Base-by-base conservation (phyloP, 805 yeast species). In the Starmerella powellii region DNA sequence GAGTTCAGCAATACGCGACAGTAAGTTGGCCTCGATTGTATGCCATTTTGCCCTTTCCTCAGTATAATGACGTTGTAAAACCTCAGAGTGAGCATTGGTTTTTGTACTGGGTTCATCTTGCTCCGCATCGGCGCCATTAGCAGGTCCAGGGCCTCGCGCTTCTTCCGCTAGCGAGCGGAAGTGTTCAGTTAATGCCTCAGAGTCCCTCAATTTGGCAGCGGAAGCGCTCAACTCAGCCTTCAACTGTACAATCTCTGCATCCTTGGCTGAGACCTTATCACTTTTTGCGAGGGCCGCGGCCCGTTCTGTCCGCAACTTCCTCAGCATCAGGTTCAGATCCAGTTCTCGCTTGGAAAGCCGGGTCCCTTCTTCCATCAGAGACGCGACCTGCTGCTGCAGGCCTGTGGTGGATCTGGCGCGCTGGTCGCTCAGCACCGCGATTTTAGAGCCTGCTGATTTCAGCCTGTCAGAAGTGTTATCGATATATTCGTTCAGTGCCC, bases 11-110 rank as follows among this genome's bases (percentile, higher is more conserved):
- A 78, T 65, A 44, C 71, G 72, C 8, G 62, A 58, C 46, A 68
- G 63, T 45, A 85, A 66, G 3, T 75, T 67, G 31, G 80, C 71
- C 59, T 91, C 96, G 33, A 85, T 76, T 16, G 76, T 64, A 43
- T 80, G 78, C 94, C 95, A 84, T 57, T 80, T 83, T 48, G 78
- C 84, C 43, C 79, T 79, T 0, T 88, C 80, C 13, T 77, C 70
- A 6, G 81, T 71, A 50, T 82, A 79, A 57, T 86, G 91, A 2
- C 73, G 64, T 54, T 80, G 86, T 17, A 83, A 55, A 13, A 70
- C 62, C 34, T 71, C 74, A 6, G n/a, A 3, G 16, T 13, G 12
- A 6, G 16, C 72, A 70, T 62, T 45, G 27, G n/a, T n/a, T n/a
- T n/a, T n/a, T n/a, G n/a, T n/a, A n/a, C n/a, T n/a, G n/a, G n/a